Conservation (phyloP, 768 basidiomycete species). For the Russula abietina region DNA sequence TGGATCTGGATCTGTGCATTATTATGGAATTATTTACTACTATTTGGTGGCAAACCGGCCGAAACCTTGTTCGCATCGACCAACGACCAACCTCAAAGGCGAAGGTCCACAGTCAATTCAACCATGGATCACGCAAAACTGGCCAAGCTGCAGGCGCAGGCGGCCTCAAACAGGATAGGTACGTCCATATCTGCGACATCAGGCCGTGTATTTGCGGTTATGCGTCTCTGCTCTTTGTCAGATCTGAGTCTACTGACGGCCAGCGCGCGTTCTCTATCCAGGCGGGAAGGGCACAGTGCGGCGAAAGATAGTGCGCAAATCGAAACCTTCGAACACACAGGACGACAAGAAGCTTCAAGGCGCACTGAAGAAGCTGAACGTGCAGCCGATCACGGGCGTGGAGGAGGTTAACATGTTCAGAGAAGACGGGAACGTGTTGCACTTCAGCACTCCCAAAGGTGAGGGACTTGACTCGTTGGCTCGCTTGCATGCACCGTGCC, state of each 20-base stretch:
- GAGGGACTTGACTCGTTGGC: conserved; percentile 9
- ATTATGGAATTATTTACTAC: conserved; percentile 19
- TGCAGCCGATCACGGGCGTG: conserved; percentile 89
- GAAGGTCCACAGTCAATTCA: conserved; percentile 9
- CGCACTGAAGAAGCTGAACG: conserved; percentile 95
- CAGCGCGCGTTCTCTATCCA: conserved; percentile 37
- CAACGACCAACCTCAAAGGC: conserved; percentile 26
- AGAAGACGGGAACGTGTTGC: conserved; percentile 96
- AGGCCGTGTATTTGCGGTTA: neutral
- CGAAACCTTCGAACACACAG: conserved; percentile 75
- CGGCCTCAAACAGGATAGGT: conserved; percentile 89
- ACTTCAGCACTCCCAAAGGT: conserved; percentile 96
- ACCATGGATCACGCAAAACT: conserved; percentile 85
- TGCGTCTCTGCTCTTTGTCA: neutral
- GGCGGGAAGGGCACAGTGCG: conserved; percentile 98
- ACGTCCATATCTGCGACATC: conserved; percentile 25
- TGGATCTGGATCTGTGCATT: neutral
- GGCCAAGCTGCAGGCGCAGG: conserved; percentile 88
- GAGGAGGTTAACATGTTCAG: conserved; percentile 99
- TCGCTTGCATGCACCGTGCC: too few species aligned
- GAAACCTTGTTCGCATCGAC: conserved; percentile 30
- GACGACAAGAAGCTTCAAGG: conserved; percentile 98
- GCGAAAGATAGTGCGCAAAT: conserved; percentile 91
- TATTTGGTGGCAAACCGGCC: conserved; percentile 22
- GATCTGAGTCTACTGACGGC: neutral